phyloP scores from a whole-genome alignment of 768 basidiomycete genomes.

The Phallus indusiatus region DNA sequence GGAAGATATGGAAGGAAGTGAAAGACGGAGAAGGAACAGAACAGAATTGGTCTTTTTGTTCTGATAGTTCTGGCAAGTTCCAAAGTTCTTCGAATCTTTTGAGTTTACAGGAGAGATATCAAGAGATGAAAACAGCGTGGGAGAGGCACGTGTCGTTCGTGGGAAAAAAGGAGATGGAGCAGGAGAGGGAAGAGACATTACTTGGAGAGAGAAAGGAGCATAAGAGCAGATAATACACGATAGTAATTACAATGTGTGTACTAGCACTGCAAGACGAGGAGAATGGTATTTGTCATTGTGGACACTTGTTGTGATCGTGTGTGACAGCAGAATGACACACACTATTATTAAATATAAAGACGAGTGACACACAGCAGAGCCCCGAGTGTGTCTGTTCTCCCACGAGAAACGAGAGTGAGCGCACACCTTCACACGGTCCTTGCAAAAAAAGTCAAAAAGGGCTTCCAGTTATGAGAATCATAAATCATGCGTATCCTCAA shows the following conservation, averaged over 20 bases:
- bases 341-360: too few species aligned
- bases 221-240: too few species aligned
- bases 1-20: neutral
- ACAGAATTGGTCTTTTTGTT: neutral
- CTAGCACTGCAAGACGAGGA: neutral
- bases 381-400: neutral
- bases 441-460: neutral
- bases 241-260: too few species aligned
- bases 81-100: neutral
- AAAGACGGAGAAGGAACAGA: neutral
- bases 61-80: too few species aligned
- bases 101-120: neutral
- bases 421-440: conserved; percentile 5
- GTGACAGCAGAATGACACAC: neutral
- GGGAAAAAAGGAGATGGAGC: neutral
- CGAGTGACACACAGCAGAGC: too few species aligned
- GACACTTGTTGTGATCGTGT: neutral
- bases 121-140: neutral
- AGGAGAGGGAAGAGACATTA: neutral
- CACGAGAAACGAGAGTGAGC: neutral
- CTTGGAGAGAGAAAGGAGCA: neutral
- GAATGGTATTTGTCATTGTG: neutral
- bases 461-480: conserved; percentile 7
- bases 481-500: conserved; percentile 9
- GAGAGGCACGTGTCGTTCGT: conserved; percentile 4